phyloP scores from a whole-genome alignment of 768 basidiomycete genomes.

The Xanthoconium stramineum region DNA sequence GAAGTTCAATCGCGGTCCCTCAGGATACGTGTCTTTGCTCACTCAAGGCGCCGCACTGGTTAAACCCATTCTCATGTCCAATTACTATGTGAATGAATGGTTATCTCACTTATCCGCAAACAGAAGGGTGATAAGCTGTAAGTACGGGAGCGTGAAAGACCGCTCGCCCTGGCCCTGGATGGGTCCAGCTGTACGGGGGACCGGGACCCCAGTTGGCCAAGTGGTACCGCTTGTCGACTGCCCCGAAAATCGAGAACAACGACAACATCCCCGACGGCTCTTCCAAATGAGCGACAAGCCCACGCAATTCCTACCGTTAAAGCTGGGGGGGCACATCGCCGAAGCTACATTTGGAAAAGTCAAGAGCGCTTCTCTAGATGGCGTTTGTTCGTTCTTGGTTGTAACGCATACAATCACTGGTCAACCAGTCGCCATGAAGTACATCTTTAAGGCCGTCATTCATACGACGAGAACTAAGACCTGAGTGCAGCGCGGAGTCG shows the following conservation, averaged over 20 bases:
- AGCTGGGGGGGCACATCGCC: slow-evolving; percentile 92
- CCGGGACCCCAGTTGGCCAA: too few relatives aligned
- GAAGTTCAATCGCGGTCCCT: too few relatives aligned
- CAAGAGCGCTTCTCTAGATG: slow-evolving; percentile 62
- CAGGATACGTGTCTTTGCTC: too few relatives aligned
- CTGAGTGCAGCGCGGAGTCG: slow-evolving; percentile 90
- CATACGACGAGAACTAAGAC: slow-evolving; percentile 88
- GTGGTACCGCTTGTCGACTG: neutral
- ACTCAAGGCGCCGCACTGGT: too few relatives aligned
- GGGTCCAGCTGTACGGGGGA: too few relatives aligned
- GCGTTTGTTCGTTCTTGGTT: slow-evolving; percentile 17
- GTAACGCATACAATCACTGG: too few relatives aligned
- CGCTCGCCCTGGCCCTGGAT: too few relatives aligned
- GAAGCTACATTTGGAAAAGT: slow-evolving; percentile 99
- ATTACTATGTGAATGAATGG: too few relatives aligned
- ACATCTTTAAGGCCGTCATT: slow-evolving; percentile 92
- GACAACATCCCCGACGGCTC: slow-evolving; percentile 10
- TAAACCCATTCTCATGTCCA: too few relatives aligned
- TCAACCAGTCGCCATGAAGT: slow-evolving; percentile 96
- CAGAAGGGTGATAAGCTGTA: too few relatives aligned
- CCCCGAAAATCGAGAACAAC: slow-evolving; percentile 3
- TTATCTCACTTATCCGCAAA: too few relatives aligned
- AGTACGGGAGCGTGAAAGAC: too few relatives aligned
- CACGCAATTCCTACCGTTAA: slow-evolving; percentile 51
- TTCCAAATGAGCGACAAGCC: slow-evolving; percentile 25